Percentiles rank a stretch among this genome's conserved stretches.
phyloP scores from a whole-genome alignment of 2,329 filamentous ascomycete species.

The Microcera coccophila region DNA sequence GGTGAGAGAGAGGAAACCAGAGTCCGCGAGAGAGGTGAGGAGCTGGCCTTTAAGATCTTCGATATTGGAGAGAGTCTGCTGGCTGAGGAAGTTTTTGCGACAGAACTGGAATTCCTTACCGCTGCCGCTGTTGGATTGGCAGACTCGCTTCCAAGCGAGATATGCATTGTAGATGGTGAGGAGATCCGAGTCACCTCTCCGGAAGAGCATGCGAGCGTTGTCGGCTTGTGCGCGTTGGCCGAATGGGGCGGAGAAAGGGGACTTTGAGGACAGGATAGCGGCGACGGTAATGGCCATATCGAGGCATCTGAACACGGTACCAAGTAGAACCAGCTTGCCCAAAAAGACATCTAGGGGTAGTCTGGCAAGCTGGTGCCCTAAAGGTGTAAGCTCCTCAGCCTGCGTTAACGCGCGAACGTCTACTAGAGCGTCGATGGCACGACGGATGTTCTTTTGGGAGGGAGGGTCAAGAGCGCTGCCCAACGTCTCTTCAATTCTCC shows the following conservation, averaged over 20 bases:
- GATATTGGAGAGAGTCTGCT: slow-evolving; percentile 85
- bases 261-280: slow-evolving; percentile 90
- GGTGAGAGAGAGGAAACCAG: slow-evolving; percentile 74
- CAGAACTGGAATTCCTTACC: slow-evolving; percentile 85
- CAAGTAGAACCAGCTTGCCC: slow-evolving; percentile 86
- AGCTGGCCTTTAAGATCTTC: slow-evolving; percentile 95
- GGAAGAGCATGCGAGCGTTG: slow-evolving; percentile 72
- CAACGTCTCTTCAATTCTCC: slow-evolving; percentile 86
- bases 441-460: slow-evolving; percentile 84
- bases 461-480: slow-evolving; percentile 86
- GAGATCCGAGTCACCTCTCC: slow-evolving; percentile 83
- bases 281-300: slow-evolving; percentile 90
- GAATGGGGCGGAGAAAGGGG: slow-evolving; percentile 84
- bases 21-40: slow-evolving; percentile 77
- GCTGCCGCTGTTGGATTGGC: slow-evolving; percentile 57
- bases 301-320: slow-evolving; percentile 82
- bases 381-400: slow-evolving; percentile 76
- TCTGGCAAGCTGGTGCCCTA: slow-evolving; percentile 82
- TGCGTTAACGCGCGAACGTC: slow-evolving; percentile 86
- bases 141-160: slow-evolving; percentile 78
- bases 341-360: slow-evolving; percentile 91
- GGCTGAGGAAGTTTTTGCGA: slow-evolving; percentile 86
- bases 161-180: slow-evolving; percentile 95
- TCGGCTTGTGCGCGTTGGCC: slow-evolving; percentile 80
- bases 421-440: slow-evolving; percentile 86